Conservation (phyloP, 306 rosid species). For the Lathyrus oleraceus region DNA sequence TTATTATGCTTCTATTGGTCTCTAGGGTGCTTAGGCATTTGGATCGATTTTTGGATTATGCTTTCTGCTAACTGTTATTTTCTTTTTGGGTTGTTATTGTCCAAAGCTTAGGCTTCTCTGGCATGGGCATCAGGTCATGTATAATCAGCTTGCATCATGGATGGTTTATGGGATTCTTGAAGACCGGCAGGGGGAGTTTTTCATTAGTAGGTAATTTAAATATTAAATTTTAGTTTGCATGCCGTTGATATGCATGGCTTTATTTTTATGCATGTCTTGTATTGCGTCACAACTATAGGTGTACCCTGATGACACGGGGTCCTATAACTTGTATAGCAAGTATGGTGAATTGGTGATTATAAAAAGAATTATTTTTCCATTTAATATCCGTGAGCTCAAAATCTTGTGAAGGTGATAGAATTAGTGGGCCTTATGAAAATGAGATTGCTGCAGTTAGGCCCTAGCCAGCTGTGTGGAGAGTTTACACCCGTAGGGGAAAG, state of each 20-base stretch:
- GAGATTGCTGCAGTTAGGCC: too few relatives aligned
- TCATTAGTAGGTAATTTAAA: slow-evolving; percentile 67
- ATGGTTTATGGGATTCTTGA: slow-evolving; percentile 94
- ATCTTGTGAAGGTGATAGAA: not conserved
- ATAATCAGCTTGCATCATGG: slow-evolving; percentile 96
- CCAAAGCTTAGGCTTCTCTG: slow-evolving; percentile 93
- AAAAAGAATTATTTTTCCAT: not conserved
- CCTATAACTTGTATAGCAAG: slow-evolving; percentile 21
- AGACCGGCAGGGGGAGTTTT: slow-evolving; percentile 89
- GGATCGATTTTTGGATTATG: slow-evolving; percentile 10
- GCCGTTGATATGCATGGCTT: slow-evolving; percentile 11
- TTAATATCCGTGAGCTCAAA: not conserved
- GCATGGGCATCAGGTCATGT: slow-evolving; percentile 97
- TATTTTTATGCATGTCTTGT: slow-evolving; percentile 1
- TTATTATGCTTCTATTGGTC: slow-evolving; percentile 11
- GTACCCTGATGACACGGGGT: not conserved
- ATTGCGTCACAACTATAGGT: slow-evolving; percentile 15
- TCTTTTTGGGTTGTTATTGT: slow-evolving; percentile 33
- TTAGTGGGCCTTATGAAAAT: too few relatives aligned
- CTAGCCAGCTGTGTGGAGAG: too few relatives aligned
- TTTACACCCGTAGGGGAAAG: too few relatives aligned
- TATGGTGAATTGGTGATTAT: not conserved
- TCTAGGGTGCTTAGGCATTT: slow-evolving; percentile 20
- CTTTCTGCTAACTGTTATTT: slow-evolving; percentile 29
- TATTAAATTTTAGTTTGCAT: slow-evolving; percentile 19